Evolutionary conservation across 2,329 filamentous ascomycete genomes (phyloP), one percentile per base, ranked within the genome.

Genomic region (Xylariaceae sp.): DNA sequence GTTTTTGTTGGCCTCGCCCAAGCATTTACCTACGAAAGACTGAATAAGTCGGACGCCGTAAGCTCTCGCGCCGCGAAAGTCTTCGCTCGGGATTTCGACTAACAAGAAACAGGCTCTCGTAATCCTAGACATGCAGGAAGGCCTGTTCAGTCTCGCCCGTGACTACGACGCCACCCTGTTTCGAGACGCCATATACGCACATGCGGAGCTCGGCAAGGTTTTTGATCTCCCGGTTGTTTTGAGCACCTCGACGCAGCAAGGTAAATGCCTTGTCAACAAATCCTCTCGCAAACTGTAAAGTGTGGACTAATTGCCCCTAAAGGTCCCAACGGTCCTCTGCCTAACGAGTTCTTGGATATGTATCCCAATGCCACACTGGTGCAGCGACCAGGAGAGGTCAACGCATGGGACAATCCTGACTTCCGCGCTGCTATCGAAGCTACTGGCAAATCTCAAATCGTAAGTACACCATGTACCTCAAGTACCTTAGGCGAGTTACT

Each of bases 371-470:
- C 84, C 0, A 81, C 87, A 0, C 72, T 89, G 11, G 80, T 91
- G 63, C 75, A 78, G 60, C 82, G 88, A 34, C 77, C 86, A 55
- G 87, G 88, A 38, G 84, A 91, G 64, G 86, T 91, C 62, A 81
- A 90, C 64, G 87, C 88, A 2, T 90, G 86, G 88, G 88, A 91
- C 65, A 90, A 89, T 60, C 60, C 76, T 2, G 80, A 87, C 0
- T 90, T 91, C 73, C 78, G 79, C 34, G 74, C 74, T 1, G 87
- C 88, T 2, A 76, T 91, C 55, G 71, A 77, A 57, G 85, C 84
- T 1, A 80, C 85, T 4, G 80, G 80, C 52, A 84, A 83, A 66
- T 83, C 77, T 31, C 88, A 91, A 66, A 73, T 91, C 61, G 22
- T 7, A 28, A 28, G 22, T 28, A 28, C 22, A 4, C 7, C 22